Evolutionary conservation across 2,329 filamentous ascomycete genomes (phyloP).

Genomic region (Colletotrichum godetiae): DNA sequence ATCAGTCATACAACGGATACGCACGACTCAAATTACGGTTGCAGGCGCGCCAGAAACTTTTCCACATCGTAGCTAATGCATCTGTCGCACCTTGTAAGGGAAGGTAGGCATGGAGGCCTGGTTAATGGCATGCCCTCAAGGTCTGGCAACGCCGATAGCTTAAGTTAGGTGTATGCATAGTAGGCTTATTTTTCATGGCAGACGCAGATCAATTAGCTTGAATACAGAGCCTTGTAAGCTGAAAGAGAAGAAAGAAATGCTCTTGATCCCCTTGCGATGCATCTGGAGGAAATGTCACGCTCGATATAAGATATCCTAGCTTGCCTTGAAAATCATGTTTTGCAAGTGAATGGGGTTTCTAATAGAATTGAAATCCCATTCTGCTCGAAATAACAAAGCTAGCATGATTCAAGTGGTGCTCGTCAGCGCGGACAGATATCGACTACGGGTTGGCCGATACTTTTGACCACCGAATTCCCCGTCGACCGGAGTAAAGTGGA

Average conservation of each 20-base stretch:
- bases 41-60: neutral
- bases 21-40: neutral
- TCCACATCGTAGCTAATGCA: neutral
- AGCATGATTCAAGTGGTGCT: neutral
- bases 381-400: neutral
- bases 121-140: neutral
- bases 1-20: neutral
- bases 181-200: no score
- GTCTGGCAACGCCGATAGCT: neutral
- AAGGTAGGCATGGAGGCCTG: neutral
- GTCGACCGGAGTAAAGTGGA: neutral
- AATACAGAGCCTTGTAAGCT: neutral
- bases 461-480: no score
- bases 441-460: no score
- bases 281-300: neutral
- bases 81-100: neutral
- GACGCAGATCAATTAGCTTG: neutral
- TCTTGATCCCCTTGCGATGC: neutral
- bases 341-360: neutral
- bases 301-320: neutral
- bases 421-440: neutral
- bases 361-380: fast-evolving
- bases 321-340: neutral
- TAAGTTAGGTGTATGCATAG: neutral
- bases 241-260: neutral